Base-by-base conservation (phyloP, 306 rosid species). In the Cucurbita maxima region DNA sequence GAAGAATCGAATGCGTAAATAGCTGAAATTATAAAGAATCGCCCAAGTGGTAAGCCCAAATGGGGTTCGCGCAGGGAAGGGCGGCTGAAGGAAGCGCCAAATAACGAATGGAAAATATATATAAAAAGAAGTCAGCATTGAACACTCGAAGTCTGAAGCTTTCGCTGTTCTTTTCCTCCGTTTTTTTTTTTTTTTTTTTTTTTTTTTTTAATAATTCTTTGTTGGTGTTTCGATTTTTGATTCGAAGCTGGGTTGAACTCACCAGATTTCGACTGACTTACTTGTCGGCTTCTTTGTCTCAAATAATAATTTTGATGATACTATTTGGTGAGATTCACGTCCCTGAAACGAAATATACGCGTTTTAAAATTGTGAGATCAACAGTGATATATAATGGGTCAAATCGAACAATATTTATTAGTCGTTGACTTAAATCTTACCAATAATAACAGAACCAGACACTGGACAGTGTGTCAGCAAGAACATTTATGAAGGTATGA, bases 61-160 rank as follows among this genome's bases (percentile, higher is more conserved):
- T 40, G 34, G 53, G 70, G 51, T 19, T 66, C 52, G 50, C 14
- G 59, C 7, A 70, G 59, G 41, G 13, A 14, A 53, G 74, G 59
- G 74, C 74, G 74, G 74, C 76, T 72, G 54, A 22, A 55, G 22
- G 54, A 73, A 73, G 76, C 76, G 76, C 76, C 76, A 73, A 40
- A 73, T 56, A 37, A 4, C 38, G 54, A 72, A 72, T 54, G 53
- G 63, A 54, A 54, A 52, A n/a, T 6, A 54, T 34, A 34, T 71
- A 52, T 18, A 54, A 72, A 53, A 72, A 10, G 43, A 70, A 70
- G 59, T 70, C 58, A 50, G 43, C 54, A 67, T 61, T 61, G 68
- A 60, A 30, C 68, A 7, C 68, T 61, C 68, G 34, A 8, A 61
- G 6, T 61, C 25, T 41, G 36, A 41, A 64, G 71, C 53, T 64